Conservation (phyloP, 805 yeast species). For the Candida germanica region DNA sequence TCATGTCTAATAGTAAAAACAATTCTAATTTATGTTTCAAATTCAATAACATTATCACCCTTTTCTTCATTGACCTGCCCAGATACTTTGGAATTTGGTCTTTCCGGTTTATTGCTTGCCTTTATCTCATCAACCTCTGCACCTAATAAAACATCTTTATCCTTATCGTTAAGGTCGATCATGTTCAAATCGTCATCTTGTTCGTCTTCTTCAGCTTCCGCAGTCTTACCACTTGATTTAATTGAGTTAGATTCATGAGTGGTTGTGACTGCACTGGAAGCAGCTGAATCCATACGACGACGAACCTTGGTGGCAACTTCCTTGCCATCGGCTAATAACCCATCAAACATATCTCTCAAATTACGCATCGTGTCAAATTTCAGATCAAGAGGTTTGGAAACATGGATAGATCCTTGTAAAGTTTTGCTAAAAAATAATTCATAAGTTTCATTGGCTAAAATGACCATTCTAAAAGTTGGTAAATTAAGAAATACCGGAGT, state of each 20-base stretch:
- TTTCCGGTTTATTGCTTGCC: not conserved
- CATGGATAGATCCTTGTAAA: conserved; percentile 63
- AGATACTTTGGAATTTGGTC: conserved; percentile 3
- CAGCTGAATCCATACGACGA: conserved; percentile 77
- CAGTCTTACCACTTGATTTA: conserved; percentile 26
- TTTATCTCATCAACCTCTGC: conserved; percentile 40
- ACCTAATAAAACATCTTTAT: conserved; percentile 47
- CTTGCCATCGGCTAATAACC: conserved; percentile 86
- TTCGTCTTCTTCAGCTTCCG: conserved; percentile 41
- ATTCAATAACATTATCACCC: conserved; percentile 39
- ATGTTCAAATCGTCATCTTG: conserved; percentile 45
- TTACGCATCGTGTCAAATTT: conserved; percentile 51
- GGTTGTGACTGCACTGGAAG: conserved; percentile 27
- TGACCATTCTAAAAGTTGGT: conserved; percentile 92
- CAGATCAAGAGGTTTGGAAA: conserved; percentile 51
- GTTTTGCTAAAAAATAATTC: conserved; percentile 78
- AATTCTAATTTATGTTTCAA: conserved; percentile 30
- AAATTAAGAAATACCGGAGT: conserved; percentile 71
- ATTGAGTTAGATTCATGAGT: conserved; percentile 13
- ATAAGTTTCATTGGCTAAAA: conserved; percentile 89
- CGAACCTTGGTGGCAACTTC: conserved; percentile 88
- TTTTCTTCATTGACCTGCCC: not conserved
- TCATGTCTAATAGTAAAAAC: not conserved
- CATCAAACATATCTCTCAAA: conserved; percentile 85
- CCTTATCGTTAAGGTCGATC: conserved; percentile 39